Conservation (phyloP, 495 filamentous ascomycete species). For the Penicillium bovifimosum region DNA sequence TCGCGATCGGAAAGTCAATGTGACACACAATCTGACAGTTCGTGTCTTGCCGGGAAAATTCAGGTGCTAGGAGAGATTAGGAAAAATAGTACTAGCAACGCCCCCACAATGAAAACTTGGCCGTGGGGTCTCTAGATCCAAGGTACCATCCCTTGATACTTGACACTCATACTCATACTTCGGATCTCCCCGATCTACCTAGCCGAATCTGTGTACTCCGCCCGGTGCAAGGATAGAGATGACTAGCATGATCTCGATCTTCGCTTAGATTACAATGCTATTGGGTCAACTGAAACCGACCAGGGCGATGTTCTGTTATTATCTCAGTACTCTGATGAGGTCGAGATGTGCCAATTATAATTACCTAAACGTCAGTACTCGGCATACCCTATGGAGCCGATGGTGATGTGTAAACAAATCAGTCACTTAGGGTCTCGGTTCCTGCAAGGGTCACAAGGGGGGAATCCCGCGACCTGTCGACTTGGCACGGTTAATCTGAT, state of each 20-base stretch:
- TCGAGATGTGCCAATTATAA: no score
- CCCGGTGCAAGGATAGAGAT: background rate
- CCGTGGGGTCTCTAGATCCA: background rate
- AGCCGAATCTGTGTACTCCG: background rate
- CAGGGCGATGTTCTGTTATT: background rate
- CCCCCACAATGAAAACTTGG: background rate
- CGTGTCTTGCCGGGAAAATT: slow-evolving; percentile 7
- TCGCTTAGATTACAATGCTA: background rate
- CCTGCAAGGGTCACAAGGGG: slow-evolving; percentile 8
- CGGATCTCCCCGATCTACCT: background rate
- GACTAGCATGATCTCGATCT: background rate
- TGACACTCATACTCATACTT: no score
- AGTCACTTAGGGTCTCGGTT: background rate
- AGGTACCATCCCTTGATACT: background rate
- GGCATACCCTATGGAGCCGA: background rate
- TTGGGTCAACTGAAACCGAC: background rate
- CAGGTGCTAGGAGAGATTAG: no score
- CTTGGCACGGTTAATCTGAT: background rate
- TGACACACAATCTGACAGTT: slow-evolving; percentile 2
- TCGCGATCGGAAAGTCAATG: slow-evolving; percentile 4
- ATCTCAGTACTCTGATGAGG: background rate
- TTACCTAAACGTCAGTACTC: no score
- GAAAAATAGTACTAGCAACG: no score
- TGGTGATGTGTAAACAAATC: background rate
- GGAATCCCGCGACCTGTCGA: slow-evolving; percentile 5